These are phyloP conservation scores for Stipa capillata DNA, from an alignment of 176 grass and related monocot species.

Conservation along the genomic window DNA sequence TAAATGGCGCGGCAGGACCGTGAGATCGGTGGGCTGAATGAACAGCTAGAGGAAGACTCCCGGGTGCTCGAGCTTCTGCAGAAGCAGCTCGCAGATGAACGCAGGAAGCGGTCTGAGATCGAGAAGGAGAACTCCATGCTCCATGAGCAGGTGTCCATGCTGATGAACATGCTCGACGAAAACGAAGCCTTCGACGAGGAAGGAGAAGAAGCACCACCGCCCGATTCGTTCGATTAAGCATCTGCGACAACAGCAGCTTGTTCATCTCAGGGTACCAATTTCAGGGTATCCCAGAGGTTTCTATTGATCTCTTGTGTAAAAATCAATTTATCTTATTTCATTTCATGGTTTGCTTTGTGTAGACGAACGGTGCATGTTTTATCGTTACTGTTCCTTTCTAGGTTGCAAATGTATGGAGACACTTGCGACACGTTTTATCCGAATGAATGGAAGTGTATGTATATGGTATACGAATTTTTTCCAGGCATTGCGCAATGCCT, in stretches of 20 bases:
- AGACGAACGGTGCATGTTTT: slow-evolving; percentile 27
- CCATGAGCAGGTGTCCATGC: slow-evolving; percentile 76
- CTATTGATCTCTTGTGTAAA: slow-evolving; percentile 17
- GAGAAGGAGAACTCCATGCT: slow-evolving; percentile 84
- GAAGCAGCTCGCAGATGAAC: slow-evolving; percentile 63
- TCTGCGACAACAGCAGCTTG: background rate
- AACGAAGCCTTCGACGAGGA: slow-evolving; percentile 51
- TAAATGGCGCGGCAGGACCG: slow-evolving; percentile 53
- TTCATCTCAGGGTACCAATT: slow-evolving; percentile 15
- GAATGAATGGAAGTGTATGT: slow-evolving; percentile 20
- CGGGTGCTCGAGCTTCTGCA: slow-evolving; percentile 78
- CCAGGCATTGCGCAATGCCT: no score
- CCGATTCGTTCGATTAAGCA: slow-evolving; percentile 12
- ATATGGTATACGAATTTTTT: background rate
- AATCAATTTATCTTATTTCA: slow-evolving; percentile 26
- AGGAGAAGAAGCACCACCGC: slow-evolving; percentile 36
- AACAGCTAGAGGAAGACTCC: slow-evolving; percentile 92
- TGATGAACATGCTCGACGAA: slow-evolving; percentile 76
- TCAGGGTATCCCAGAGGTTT: slow-evolving; percentile 19
- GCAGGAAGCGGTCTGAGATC: slow-evolving; percentile 66
- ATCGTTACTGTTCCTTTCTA: slow-evolving; percentile 9
- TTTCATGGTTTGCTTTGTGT: slow-evolving; percentile 27
- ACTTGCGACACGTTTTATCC: slow-evolving; percentile 22
- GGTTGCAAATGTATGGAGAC: slow-evolving; percentile 27
- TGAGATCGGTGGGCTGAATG: slow-evolving; percentile 85